Evolutionary conservation across 129 eudicot genomes (phyloP), one percentile per base, ranked within the genome.

Genomic region (Cynara cardunculus): DNA sequence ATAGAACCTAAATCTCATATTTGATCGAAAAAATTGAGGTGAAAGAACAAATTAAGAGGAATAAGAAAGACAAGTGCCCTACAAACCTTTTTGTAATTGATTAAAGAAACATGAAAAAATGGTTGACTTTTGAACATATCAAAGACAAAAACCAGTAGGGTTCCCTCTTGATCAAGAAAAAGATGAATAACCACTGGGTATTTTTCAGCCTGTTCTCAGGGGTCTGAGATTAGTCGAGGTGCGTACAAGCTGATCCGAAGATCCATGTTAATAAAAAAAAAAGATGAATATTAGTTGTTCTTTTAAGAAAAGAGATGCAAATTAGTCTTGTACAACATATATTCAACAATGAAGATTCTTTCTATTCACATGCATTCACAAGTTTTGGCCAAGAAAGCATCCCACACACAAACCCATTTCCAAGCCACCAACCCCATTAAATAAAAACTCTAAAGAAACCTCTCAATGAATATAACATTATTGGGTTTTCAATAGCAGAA

Each of bases 341-440:
- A 59, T 61, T 71, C 76, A 83, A 77, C 86, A 71, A 77, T 77
- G 78, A 76, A 76, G 64, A 70, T 32, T 76, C 73, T 70, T 76
- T 21, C 16, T 76, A 35, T 77, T 72, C 78, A 83, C 82, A 83
- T 83, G 82, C 86, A 61, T 35, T 72, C 56, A 61, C 35, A 61
- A 56, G 77, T 77, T 71, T 34, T 19, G 72, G n/a, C 27, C 69
- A 62, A 83, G 37, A 83, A 82, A 83, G 74, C 82, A 82, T 82
- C 82, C 67, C 37, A 67, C 27, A 31, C 37, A 67, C 27, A 31
- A 37, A 79, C 34, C 34, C 78, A 80, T 71, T 24, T 70, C 31
- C 84, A 61, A 81, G 39, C 79, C 73, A 73, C 79, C 84, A 81
- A 73, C 78, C 82, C 69, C 26, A 80, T 71, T 80, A 71, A 79